Evolutionary conservation across 2,329 filamentous ascomycete species (phyloP).

Genomic region (Ophiostoma piceae): DNA sequence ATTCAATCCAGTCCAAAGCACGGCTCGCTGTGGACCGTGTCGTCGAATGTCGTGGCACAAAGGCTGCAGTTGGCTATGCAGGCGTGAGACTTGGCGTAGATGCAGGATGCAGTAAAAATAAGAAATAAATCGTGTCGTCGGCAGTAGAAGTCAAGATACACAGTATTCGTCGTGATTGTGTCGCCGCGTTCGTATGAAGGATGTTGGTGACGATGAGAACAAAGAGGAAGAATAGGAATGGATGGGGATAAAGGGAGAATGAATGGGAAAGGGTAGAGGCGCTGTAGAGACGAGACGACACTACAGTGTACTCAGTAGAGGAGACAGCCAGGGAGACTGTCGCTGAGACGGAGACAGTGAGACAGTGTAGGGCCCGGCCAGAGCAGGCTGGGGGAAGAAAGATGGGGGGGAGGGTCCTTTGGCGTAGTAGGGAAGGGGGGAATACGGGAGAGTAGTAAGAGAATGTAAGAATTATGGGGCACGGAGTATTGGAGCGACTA

Average conservation of each 20-base stretch:
- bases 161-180: conserved; percentile 1
- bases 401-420: neutral
- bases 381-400: neutral
- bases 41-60: neutral
- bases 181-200: neutral
- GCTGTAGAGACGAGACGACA: neutral
- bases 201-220: conserved; percentile 4
- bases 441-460: neutral
- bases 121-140: neutral
- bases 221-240: conserved; percentile 3
- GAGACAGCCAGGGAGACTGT: neutral
- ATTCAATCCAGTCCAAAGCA: neutral
- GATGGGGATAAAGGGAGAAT: neutral
- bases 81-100: neutral
- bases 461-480: neutral
- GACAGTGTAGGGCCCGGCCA: neutral
- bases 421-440: neutral
- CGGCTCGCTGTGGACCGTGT: neutral
- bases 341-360: neutral
- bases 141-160: neutral
- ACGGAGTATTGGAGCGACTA: neutral
- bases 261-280: neutral
- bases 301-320: neutral
- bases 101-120: neutral
- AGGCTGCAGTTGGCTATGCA: neutral